Evolutionary conservation across 1,284 basidiomycete species (phyloP), one percentile per base, ranked within the genome.

Genomic region (Malassezia japonica): DNA sequence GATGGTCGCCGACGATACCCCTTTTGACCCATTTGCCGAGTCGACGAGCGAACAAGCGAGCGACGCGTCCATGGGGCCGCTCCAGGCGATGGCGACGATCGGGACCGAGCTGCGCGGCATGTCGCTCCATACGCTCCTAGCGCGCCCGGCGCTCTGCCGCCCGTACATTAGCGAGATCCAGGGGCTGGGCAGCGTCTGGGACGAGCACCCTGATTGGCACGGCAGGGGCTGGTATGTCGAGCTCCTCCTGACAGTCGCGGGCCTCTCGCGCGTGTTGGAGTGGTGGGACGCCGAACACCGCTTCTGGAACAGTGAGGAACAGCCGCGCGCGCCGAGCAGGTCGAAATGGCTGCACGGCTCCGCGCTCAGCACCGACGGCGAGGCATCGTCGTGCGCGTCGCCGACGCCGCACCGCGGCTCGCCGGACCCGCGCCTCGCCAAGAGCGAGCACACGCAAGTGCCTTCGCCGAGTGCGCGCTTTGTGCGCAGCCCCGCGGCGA

Each of bases 271-370:
- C 50, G 92, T 98, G 24, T 83, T 96, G 53, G 94, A 98, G 70
- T 99, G 94, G 94, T 99, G 92, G 92, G 89, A 95, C 40, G 92
- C 92, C n/a, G 94, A 98, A 77, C 92, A 92, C 70, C 88, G 91
- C 58, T 98, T 98, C 75, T 99, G 94, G 94, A 95, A 95, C 68
- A 96, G 96, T 69, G 86, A 91, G 70, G 89, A 92, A 55, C 87
- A 90, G 28, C n/a, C 20, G 8, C 13, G 18, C n/a, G 41, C 31
- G n/a, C 18, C 31, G 42, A 7, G 16, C 18, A 28, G 49, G 45
- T 58, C 44, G 59, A 53, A 29, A 48, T 55, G n/a, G 51, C 13
- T 20, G 3, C 27, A 28, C 27, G 27, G 6, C 27, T 6, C 27
- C 12, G 27, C 27, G 27, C n/a, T n/a, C n/a, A n/a, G n/a, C n/a